These are phyloP conservation scores for Aciculoconidium aculeatum DNA, from an alignment of 805 yeast species.

Conservation along the genomic window DNA sequence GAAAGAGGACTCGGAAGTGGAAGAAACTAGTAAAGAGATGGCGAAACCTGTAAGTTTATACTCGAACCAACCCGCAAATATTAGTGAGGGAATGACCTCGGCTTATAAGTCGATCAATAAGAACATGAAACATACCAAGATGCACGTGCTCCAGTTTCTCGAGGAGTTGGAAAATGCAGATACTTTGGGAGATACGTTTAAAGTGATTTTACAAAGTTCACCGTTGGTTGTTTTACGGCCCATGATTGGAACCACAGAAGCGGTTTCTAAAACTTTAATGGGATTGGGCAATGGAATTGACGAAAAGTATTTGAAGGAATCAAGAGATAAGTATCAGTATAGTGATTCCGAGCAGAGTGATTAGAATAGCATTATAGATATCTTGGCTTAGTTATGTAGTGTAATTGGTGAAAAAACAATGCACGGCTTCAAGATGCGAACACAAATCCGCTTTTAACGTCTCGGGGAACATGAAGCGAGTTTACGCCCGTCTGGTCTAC, in stretches of 20 bases:
- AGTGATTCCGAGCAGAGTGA: not conserved
- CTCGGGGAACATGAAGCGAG: too few species aligned
- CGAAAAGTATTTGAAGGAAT: constrained; percentile 50
- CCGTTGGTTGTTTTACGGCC: constrained; percentile 82
- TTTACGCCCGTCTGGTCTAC: too few species aligned
- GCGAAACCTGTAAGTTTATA: constrained; percentile 61
- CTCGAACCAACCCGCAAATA: constrained; percentile 73
- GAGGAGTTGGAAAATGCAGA: constrained; percentile 59
- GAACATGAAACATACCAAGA: constrained; percentile 60
- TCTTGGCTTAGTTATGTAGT: too few species aligned
- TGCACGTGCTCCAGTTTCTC: constrained; percentile 55
- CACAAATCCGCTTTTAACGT: too few species aligned
- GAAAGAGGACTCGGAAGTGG: constrained; percentile 17
- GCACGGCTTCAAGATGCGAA: too few species aligned
- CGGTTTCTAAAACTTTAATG: constrained; percentile 71
- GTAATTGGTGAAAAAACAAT: too few species aligned
- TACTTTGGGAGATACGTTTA: constrained; percentile 60
- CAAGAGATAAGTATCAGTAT: constrained; percentile 60
- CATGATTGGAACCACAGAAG: constrained; percentile 88
- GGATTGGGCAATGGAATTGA: constrained; percentile 82
- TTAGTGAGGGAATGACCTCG: constrained; percentile 65
- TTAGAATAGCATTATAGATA: too few species aligned
- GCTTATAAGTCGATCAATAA: constrained; percentile 71
- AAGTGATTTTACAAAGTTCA: constrained; percentile 64
- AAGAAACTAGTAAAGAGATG: constrained; percentile 27